These are phyloP conservation scores for Trametes pubescens DNA, from an alignment of 1,284 basidiomycete species.

Conservation along the genomic window DNA sequence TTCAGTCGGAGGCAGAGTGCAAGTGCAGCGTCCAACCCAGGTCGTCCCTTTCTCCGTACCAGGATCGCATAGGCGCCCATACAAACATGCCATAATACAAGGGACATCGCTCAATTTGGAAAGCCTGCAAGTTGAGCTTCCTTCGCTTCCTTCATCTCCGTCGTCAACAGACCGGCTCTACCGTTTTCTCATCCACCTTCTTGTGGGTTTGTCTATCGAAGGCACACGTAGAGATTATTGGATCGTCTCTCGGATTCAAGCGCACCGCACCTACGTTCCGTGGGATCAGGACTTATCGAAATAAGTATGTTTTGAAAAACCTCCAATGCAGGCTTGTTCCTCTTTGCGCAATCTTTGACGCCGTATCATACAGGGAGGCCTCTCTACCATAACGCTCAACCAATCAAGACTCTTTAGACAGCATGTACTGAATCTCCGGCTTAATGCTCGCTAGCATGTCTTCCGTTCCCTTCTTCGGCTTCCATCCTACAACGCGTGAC, in stretches of 20 bases:
- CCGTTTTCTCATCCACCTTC: too few species aligned
- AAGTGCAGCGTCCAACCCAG: not conserved
- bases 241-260: too few species aligned
- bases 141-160: conserved; percentile 1
- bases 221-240: too few species aligned
- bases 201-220: too few species aligned
- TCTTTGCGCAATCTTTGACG: too few species aligned
- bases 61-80: not conserved
- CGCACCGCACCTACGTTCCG: too few species aligned
- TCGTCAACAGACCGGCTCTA: not conserved
- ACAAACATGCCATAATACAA: conserved; percentile 10
- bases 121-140: conserved; percentile 5
- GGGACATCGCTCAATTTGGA: conserved; percentile 10
- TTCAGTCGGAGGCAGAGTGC: not conserved
- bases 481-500: conserved; percentile 52
- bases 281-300: too few species aligned
- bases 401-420: conserved; percentile 6
- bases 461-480: conserved; percentile 41
- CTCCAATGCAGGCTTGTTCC: too few species aligned
- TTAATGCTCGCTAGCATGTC: conserved; percentile 47
- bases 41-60: not conserved
- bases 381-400: not conserved
- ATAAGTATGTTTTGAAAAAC: too few species aligned
- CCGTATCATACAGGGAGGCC: too few species aligned
- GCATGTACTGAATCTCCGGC: conserved; percentile 39